phyloP scores from a whole-genome alignment of 495 filamentous ascomycete species.

The Saxophila tyrrhenica region DNA sequence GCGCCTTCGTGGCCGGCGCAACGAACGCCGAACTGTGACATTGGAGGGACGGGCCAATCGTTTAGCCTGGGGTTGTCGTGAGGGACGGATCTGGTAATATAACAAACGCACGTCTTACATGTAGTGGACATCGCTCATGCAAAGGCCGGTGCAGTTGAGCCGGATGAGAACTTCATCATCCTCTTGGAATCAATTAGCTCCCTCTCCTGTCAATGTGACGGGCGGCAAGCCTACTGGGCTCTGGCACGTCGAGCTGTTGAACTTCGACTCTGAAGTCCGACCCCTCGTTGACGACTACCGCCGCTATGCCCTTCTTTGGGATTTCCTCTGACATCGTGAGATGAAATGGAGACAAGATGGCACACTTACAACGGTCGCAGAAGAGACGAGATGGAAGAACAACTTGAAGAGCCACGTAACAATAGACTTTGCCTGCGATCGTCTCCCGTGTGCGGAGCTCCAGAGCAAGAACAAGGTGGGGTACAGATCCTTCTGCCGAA shows the following conservation, averaged over 20 bases:
- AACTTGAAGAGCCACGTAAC: not conserved
- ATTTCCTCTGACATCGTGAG: conserved; percentile 27
- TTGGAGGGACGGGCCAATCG: conserved; percentile 35
- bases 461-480: not conserved
- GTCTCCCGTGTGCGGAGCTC: not conserved
- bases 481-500: not conserved
- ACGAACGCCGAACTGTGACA: conserved; percentile 37
- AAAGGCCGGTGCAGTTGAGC: conserved; percentile 33
- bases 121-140: conserved; percentile 32
- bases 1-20: conserved; percentile 48
- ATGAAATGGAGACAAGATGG: not conserved
- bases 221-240: conserved; percentile 36
- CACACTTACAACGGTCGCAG: not conserved
- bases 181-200: conserved; percentile 11
- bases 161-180: conserved; percentile 32
- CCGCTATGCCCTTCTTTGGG: conserved; percentile 43
- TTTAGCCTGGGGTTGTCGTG: conserved; percentile 7
- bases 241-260: conserved; percentile 41
- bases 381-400: not conserved
- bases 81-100: not conserved
- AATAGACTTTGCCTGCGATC: not conserved
- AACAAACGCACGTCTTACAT: conserved; percentile 7
- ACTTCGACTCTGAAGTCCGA: conserved; percentile 42
- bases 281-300: conserved; percentile 44
- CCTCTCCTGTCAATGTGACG: not conserved